Percentiles rank a stretch among this genome's conserved stretches.
Evolutionary conservation across 2,329 filamentous ascomycete genomes (phyloP).

Genomic region (Xylariaceae sp.): DNA sequence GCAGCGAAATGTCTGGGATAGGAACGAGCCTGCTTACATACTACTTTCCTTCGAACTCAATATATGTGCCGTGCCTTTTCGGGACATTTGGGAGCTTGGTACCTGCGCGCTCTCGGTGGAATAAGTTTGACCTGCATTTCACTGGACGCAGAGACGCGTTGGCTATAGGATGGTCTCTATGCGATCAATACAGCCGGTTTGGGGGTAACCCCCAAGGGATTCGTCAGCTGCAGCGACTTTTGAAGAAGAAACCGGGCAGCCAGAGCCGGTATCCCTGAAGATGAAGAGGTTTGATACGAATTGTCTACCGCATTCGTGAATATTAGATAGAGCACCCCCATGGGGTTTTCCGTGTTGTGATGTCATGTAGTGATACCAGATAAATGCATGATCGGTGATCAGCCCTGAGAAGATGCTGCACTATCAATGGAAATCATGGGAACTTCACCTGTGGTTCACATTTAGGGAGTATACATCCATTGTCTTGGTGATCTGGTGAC

Average conservation of each 20-base stretch:
- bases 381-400: slow-evolving; percentile 1
- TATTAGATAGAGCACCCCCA: not conserved
- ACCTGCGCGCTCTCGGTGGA: slow-evolving; percentile 36
- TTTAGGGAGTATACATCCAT: not conserved
- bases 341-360: slow-evolving; percentile 4
- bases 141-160: slow-evolving; percentile 25
- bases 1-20: slow-evolving; percentile 1
- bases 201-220: slow-evolving; percentile 15
- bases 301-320: not conserved
- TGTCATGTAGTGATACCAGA: slow-evolving; percentile 19
- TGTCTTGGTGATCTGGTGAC: not conserved
- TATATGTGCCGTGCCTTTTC: slow-evolving; percentile 21
- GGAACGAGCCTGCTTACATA: slow-evolving; percentile 12
- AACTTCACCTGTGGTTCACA: not conserved
- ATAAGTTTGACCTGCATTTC: slow-evolving; percentile 35
- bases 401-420: not conserved
- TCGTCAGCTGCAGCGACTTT: slow-evolving; percentile 12
- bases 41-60: not conserved
- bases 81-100: slow-evolving; percentile 21
- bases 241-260: slow-evolving; percentile 19
- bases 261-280: slow-evolving; percentile 17
- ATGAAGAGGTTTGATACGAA: slow-evolving; percentile 5
- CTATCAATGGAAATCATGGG: not conserved
- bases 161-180: slow-evolving; percentile 33
- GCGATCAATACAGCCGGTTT: slow-evolving; percentile 40